Evolutionary conservation across 2,329 filamentous ascomycete species (phyloP).

Genomic region (Nemania diffusa): DNA sequence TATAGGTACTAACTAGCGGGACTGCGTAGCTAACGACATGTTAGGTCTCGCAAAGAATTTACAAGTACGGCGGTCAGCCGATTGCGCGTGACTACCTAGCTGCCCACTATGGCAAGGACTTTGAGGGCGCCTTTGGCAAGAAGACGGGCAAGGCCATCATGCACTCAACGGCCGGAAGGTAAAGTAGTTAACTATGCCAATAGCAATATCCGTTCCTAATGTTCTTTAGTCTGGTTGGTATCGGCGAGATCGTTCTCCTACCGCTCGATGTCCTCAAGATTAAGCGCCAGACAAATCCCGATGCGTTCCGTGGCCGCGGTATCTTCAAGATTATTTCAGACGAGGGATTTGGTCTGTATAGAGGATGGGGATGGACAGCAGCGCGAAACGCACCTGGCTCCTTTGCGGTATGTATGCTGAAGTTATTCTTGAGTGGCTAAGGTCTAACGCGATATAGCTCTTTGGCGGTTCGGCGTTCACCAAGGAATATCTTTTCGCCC

Average conservation of each 20-base stretch:
- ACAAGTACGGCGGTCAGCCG: constrained; percentile 98
- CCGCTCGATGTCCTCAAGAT: constrained; percentile 98
- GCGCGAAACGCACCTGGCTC: constrained; percentile 96
- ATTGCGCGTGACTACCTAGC: constrained; percentile 91
- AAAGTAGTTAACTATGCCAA: constrained; percentile 30
- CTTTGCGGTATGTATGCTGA: constrained; percentile 77
- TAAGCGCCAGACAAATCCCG: constrained; percentile 98
- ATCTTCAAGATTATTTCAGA: constrained; percentile 89
- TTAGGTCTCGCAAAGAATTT: constrained; percentile 89
- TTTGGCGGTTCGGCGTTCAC: constrained; percentile 98
- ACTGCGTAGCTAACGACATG: constrained; percentile 19
- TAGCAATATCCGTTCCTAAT: constrained; percentile 54
- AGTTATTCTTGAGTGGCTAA: neutral
- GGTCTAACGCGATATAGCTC: constrained; percentile 65
- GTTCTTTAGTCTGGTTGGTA: constrained; percentile 80
- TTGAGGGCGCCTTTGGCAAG: constrained; percentile 91
- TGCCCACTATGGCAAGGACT: constrained; percentile 80
- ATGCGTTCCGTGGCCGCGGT: constrained; percentile 94
- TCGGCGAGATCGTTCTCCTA: constrained; percentile 94
- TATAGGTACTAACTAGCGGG: neutral
- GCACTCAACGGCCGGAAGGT: constrained; percentile 95
- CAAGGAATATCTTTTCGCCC: constrained; percentile 92
- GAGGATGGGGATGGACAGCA: constrained; percentile 97
- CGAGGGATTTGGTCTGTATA: constrained; percentile 94
- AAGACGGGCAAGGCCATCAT: constrained; percentile 98